phyloP scores from a whole-genome alignment of 345 rosid species.

The Iberis pinnata region DNA sequence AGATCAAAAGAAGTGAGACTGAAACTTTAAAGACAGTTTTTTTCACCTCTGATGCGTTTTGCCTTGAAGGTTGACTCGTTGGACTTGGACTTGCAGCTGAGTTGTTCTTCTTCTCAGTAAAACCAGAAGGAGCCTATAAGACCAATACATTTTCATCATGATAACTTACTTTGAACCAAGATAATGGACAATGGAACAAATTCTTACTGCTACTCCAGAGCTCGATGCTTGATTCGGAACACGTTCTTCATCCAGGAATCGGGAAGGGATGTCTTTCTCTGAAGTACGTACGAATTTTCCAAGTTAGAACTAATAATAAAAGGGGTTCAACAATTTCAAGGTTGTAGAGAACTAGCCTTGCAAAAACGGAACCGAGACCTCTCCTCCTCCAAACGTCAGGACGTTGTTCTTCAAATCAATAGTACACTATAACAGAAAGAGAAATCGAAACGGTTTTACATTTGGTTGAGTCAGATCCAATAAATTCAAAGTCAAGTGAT shows the following conservation, averaged over 20 bases:
- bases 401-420: conserved; percentile 88
- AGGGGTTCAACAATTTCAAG: not conserved
- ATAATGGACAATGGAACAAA: not conserved
- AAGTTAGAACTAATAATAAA: conserved; percentile 2
- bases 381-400: conserved; percentile 92
- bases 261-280: conserved; percentile 90
- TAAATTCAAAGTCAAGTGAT: not conserved
- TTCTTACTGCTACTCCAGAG: conserved; percentile 66
- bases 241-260: conserved; percentile 73
- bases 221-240: conserved; percentile 66
- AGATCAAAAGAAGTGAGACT: not conserved
- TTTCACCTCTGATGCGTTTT: conserved; percentile 40
- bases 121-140: conserved; percentile 34
- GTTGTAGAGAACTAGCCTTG: conserved; percentile 49
- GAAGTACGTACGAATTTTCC: conserved; percentile 23
- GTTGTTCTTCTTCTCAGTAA: conserved; percentile 36
- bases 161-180: not conserved
- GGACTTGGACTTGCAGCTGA: conserved; percentile 30
- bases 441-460: not conserved
- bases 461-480: conserved; percentile 9
- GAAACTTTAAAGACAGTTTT: not conserved
- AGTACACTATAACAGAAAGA: conserved; percentile 50
- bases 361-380: conserved; percentile 92
- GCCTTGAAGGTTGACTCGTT: conserved; percentile 57
- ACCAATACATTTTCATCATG: conserved; percentile 9